phyloP scores from a whole-genome alignment of 2,329 filamentous ascomycete genomes.

The Calonectria crousiana region DNA sequence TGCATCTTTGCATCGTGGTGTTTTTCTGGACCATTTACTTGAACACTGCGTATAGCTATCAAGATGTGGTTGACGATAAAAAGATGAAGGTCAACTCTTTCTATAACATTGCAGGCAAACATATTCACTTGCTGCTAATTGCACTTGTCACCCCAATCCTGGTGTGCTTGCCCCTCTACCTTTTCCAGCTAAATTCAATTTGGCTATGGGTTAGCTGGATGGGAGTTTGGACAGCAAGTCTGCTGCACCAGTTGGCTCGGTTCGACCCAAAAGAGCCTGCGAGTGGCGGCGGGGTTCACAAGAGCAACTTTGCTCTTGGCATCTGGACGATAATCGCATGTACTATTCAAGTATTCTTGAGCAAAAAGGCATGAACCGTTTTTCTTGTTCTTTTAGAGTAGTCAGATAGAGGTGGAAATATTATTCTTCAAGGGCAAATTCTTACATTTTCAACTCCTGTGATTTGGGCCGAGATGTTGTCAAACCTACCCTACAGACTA shows the following conservation, averaged over 20 bases:
- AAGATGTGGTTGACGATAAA: background rate
- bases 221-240: background rate
- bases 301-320: background rate
- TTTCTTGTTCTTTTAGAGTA: background rate
- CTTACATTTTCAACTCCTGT: background rate
- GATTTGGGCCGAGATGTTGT: no score
- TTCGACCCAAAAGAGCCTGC: background rate
- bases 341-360: background rate
- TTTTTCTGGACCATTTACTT: background rate
- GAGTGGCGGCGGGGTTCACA: background rate
- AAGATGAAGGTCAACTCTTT: background rate
- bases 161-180: background rate
- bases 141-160: background rate
- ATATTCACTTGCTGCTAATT: background rate
- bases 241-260: background rate
- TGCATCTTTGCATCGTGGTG: background rate
- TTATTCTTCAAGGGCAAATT: background rate
- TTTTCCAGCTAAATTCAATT: background rate
- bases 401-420: background rate
- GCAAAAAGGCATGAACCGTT: background rate
- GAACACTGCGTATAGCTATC: background rate
- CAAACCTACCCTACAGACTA: no score
- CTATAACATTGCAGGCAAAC: background rate
- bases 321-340: background rate
- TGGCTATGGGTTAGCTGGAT: background rate